Conservation (phyloP, 768 basidiomycete genomes). For the Psilocybe cubensis region DNA sequence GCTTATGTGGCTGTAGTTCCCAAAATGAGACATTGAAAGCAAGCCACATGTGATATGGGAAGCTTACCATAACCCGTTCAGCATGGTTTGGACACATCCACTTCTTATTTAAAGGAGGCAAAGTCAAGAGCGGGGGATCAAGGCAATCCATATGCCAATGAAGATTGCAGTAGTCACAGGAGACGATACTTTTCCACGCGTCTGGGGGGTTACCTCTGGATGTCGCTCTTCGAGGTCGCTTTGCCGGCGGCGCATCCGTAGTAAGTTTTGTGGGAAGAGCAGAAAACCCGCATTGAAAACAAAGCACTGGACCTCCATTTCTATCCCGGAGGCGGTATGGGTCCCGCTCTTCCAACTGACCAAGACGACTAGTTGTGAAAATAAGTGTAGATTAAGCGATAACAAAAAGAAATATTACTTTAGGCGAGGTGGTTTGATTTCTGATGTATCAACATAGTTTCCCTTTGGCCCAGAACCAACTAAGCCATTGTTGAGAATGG, state of each 20-base stretch:
- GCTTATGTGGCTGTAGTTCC: constrained; percentile 66
- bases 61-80: constrained; percentile 80
- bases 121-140: constrained; percentile 82
- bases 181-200: constrained; percentile 76
- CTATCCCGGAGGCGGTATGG: constrained; percentile 84
- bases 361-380: constrained; percentile 65
- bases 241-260: constrained; percentile 55
- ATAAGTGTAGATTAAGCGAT: constrained; percentile 7
- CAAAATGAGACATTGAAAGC: background rate
- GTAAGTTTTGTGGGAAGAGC: constrained; percentile 63
- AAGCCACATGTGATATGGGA: constrained; percentile 4
- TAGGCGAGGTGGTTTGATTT: constrained; percentile 73
- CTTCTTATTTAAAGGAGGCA: constrained; percentile 88
- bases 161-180: constrained; percentile 93
- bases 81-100: constrained; percentile 99
- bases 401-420: constrained; percentile 56
- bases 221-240: constrained; percentile 56
- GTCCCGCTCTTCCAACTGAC: constrained; percentile 91
- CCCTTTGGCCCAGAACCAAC: constrained; percentile 82
- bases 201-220: constrained; percentile 49
- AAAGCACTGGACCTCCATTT: constrained; percentile 82
- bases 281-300: constrained; percentile 87
- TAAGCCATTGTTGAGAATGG: constrained; percentile 34
- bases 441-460: constrained; percentile 80
- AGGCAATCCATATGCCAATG: constrained; percentile 99